Percentiles rank a stretch among this genome's conserved stretches.
phyloP scores from a whole-genome alignment of 257 asterid genomes.

The Forsythia viridissima region DNA sequence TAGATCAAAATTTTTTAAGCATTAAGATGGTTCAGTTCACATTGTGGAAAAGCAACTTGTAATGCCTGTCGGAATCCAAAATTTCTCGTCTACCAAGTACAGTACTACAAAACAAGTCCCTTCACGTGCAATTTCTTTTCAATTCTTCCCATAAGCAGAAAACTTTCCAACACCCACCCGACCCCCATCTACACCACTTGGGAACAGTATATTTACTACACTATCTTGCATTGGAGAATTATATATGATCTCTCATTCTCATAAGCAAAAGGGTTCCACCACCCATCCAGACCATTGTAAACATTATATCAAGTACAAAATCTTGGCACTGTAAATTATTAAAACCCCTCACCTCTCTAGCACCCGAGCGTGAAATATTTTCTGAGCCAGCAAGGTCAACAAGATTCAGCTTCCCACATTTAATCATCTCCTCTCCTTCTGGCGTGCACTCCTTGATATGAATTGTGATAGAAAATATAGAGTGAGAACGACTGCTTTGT shows the following conservation, averaged over 20 bases:
- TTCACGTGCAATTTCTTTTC: background rate
- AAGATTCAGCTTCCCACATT: slow-evolving; percentile 93
- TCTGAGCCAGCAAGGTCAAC: slow-evolving; percentile 99
- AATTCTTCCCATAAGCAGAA: no score
- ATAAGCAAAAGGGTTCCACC: background rate
- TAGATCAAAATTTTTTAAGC: slow-evolving; percentile 3
- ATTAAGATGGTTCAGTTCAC: no score
- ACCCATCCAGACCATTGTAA: background rate
- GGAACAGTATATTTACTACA: background rate
- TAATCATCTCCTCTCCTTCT: slow-evolving; percentile 98
- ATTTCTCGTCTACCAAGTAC: background rate
- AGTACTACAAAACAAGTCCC: slow-evolving; percentile 7
- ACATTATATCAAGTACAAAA: background rate
- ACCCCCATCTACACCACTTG: background rate
- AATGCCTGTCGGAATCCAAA: slow-evolving; percentile 3
- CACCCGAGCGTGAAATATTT: slow-evolving; percentile 98
- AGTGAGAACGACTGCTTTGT: slow-evolving; percentile 99
- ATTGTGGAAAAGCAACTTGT: background rate
- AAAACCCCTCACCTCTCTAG: slow-evolving; percentile 78
- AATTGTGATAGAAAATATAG: slow-evolving; percentile 89
- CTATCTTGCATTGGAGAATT: background rate
- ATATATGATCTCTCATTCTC: background rate
- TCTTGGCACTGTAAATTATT: slow-evolving; percentile 5
- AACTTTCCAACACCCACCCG: no score
- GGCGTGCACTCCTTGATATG: slow-evolving; percentile 98